These are phyloP conservation scores for Solanum habrochaites DNA, from an alignment of 257 asterid species.

Conservation along the genomic window DNA sequence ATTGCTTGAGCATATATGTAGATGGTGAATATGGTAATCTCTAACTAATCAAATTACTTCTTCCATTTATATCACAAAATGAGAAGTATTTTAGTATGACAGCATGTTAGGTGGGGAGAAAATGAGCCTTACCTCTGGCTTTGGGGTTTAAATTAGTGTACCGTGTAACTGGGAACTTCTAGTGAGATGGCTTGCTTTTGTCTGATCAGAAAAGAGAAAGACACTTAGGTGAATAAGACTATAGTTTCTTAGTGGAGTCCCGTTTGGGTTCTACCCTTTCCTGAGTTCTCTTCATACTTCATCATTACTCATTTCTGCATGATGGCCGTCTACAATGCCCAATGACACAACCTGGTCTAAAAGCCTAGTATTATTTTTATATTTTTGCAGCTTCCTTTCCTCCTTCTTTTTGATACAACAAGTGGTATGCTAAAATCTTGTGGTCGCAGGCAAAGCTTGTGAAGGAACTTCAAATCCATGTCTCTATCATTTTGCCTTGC, in stretches of 20 bases:
- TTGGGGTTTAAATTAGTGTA: not conserved
- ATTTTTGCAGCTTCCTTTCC: slow-evolving; percentile 79
- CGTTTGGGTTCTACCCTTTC: not conserved
- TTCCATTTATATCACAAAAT: not conserved
- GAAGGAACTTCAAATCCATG: no score
- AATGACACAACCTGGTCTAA: slow-evolving; percentile 1
- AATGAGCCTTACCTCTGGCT: not conserved
- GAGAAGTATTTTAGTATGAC: not conserved
- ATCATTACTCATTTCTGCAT: not conserved
- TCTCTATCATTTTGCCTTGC: no score
- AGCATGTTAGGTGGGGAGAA: not conserved
- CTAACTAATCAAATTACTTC: not conserved
- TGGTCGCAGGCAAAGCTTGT: no score
- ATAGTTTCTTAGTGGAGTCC: not conserved
- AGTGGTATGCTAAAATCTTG: no score
- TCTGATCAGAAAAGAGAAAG: not conserved
- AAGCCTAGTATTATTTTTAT: not conserved
- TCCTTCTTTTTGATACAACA: slow-evolving; percentile 68
- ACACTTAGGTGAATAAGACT: not conserved
- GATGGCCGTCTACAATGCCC: not conserved
- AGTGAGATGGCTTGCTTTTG: not conserved
- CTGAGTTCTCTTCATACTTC: not conserved
- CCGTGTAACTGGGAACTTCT: not conserved
- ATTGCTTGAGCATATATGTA: not conserved
- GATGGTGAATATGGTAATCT: not conserved